Conservation (phyloP, 2,329 filamentous ascomycete genomes). For the Harringtonia lauricola region DNA sequence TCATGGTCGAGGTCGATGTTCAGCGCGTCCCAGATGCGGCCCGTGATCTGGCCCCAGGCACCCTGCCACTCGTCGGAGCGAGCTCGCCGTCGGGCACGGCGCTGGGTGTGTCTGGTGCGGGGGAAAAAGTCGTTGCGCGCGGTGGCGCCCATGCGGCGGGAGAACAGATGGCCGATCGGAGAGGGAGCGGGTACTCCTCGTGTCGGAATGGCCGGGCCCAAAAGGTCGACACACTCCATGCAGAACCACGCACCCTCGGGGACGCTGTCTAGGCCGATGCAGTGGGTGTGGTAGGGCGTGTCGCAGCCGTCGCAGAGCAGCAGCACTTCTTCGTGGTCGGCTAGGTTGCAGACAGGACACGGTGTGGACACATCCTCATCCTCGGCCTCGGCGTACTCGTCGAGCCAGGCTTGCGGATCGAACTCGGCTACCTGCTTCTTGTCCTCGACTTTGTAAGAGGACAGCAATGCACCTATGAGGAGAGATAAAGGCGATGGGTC, state of each 20-base stretch:
- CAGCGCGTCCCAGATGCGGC: conserved; percentile 52
- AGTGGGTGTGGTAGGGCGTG: conserved; percentile 83
- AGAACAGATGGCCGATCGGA: not conserved
- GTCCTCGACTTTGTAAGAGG: conserved; percentile 58
- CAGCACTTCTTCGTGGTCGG: conserved; percentile 73
- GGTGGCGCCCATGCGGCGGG: not conserved
- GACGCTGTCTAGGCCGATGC: conserved; percentile 69
- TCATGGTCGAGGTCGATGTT: conserved; percentile 78
- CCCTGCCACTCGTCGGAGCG: conserved; percentile 82
- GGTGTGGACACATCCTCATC: conserved; percentile 60
- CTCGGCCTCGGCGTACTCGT: conserved; percentile 64
- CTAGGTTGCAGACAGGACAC: conserved; percentile 74
- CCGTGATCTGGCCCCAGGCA: conserved; percentile 61
- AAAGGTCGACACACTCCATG: conserved; percentile 59
- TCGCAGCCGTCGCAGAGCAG: conserved; percentile 90
- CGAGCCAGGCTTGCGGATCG: conserved; percentile 62
- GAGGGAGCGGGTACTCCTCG: not conserved
- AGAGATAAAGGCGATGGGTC: too few species aligned
- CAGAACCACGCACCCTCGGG: conserved; percentile 83
- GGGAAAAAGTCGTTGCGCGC: conserved; percentile 28
- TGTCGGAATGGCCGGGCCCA: conserved; percentile 26
- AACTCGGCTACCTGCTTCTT: conserved; percentile 86
- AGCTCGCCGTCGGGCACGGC: conserved; percentile 45
- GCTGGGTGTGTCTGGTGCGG: conserved; percentile 47
- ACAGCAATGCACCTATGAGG: conserved; percentile 39